A percentile compares a stretch with the other conserved stretches of the same genome.
phyloP scores from a whole-genome alignment of 208 protist genomes.

The Leishmania arabica region DNA sequence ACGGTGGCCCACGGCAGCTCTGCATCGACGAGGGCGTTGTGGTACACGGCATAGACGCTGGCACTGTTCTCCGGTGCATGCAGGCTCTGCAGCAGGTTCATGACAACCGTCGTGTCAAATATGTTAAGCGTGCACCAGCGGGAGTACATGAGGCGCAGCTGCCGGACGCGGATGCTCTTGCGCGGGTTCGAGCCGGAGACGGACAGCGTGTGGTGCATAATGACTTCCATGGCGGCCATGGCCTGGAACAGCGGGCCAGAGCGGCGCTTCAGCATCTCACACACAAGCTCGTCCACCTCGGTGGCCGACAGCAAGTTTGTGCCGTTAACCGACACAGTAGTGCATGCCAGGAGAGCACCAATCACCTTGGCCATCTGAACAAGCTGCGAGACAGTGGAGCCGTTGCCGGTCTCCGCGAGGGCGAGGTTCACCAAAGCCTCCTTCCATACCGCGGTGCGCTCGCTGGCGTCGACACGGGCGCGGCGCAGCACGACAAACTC shows the following conservation, averaged over 20 bases:
- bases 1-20: slow-evolving; percentile 41
- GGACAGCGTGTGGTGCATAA: slow-evolving; percentile 62
- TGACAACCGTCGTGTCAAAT: slow-evolving; percentile 38
- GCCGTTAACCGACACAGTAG: slow-evolving; percentile 31
- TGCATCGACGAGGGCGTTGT: slow-evolving; percentile 43
- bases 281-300: slow-evolving; percentile 53
- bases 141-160: slow-evolving; percentile 54
- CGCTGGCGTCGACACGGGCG: slow-evolving; percentile 33
- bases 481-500: slow-evolving; percentile 65
- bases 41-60: slow-evolving; percentile 48
- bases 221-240: slow-evolving; percentile 70
- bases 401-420: slow-evolving; percentile 39
- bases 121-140: slow-evolving; percentile 56
- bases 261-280: slow-evolving; percentile 40
- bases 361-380: slow-evolving; percentile 72
- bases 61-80: slow-evolving; percentile 24
- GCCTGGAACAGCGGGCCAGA: slow-evolving; percentile 48
- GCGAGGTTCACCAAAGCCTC: slow-evolving; percentile 52
- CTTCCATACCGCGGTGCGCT: slow-evolving; percentile 38
- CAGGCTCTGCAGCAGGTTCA: slow-evolving; percentile 46
- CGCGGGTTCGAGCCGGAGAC: slow-evolving; percentile 15
- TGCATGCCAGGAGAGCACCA: slow-evolving; percentile 58
- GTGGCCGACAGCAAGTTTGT: slow-evolving; percentile 36
- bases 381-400: slow-evolving; percentile 52
- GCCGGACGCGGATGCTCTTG: slow-evolving; percentile 41